Conservation (phyloP, 2,329 filamentous ascomycete species). For the Pseudocercospora cruenta region DNA sequence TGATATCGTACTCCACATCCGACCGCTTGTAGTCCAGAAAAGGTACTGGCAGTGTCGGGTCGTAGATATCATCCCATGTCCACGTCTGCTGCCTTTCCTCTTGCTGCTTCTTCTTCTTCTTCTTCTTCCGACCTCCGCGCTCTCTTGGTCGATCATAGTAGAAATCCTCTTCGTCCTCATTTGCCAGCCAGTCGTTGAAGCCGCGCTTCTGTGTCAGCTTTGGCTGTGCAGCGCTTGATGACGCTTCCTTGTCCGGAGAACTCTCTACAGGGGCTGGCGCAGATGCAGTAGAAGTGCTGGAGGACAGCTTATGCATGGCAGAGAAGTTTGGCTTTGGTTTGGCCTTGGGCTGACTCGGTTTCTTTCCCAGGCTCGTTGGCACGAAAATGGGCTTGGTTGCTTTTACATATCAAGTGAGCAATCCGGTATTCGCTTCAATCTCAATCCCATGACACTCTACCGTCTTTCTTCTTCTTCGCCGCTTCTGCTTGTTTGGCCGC, state of each 20-base stretch:
- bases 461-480: constrained; percentile 61
- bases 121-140: constrained; percentile 64
- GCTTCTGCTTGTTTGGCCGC: constrained; percentile 55
- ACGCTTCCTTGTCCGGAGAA: constrained; percentile 29
- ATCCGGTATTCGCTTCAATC: constrained; percentile 42
- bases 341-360: constrained; percentile 59
- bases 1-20: constrained; percentile 81
- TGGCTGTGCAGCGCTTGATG: constrained; percentile 31
- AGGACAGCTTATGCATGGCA: constrained; percentile 32
- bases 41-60: constrained; percentile 78
- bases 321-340: constrained; percentile 65
- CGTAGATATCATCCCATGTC: constrained; percentile 92
- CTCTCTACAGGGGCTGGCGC: constrained; percentile 31
- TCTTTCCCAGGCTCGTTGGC: constrained; percentile 66
- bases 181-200: constrained; percentile 82
- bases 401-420: constrained; percentile 54
- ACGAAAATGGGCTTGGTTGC: constrained; percentile 76
- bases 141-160: constrained; percentile 19
- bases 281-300: constrained; percentile 29
- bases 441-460: constrained; percentile 53
- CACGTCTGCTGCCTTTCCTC: constrained; percentile 45
- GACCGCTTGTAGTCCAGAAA: constrained; percentile 83
- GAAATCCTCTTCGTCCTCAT: constrained; percentile 78
- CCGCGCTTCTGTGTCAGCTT: constrained; percentile 50
- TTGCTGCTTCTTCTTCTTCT: constrained; percentile 68